Conservation (phyloP, 1,284 basidiomycete genomes). For the Trichosporon coremiiforme region DNA sequence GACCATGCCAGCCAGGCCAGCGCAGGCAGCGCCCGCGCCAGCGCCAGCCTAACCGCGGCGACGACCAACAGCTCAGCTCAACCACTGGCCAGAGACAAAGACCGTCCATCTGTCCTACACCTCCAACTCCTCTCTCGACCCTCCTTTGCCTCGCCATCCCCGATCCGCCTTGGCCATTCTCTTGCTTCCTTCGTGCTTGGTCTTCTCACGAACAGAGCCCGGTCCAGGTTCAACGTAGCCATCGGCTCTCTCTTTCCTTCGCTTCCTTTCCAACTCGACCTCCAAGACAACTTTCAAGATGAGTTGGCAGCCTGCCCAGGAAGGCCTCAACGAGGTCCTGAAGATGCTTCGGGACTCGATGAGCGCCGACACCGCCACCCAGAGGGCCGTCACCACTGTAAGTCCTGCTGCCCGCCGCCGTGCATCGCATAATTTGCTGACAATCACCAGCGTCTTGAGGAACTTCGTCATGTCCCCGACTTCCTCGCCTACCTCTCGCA, state of each 20-base stretch:
- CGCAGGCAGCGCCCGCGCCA: slow-evolving; percentile 5
- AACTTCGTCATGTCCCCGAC: slow-evolving; percentile 83
- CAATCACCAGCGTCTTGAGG: slow-evolving; percentile 75
- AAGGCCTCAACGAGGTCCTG: slow-evolving; percentile 56
- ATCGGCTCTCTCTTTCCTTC: slow-evolving; percentile 11
- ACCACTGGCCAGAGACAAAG: slow-evolving; percentile 21
- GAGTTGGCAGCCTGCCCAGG: slow-evolving; percentile 54
- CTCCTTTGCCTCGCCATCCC: slow-evolving; percentile 9
- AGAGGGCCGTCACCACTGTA: slow-evolving; percentile 57
- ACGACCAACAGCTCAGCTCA: slow-evolving; percentile 14
- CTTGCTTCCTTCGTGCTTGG: slow-evolving; percentile 14
- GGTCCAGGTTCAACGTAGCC: slow-evolving; percentile 10
- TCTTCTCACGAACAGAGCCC: slow-evolving; percentile 16
- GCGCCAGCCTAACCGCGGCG: slow-evolving; percentile 13
- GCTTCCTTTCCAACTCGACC: slow-evolving; percentile 16
- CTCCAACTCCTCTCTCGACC: slow-evolving; percentile 1
- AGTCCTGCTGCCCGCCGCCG: slow-evolving; percentile 26
- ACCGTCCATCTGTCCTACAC: neutral
- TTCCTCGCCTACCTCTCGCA: slow-evolving; percentile 97
- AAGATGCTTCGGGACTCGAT: slow-evolving; percentile 57
- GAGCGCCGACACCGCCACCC: slow-evolving; percentile 49
- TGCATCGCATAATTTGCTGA: slow-evolving; percentile 1
- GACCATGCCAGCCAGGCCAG: slow-evolving; percentile 7
- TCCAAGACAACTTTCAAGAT: slow-evolving; percentile 33
- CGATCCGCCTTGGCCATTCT: slow-evolving; percentile 8